These are phyloP conservation scores for Capsicum pubescens DNA, from an alignment of 257 asterid genomes.

Conservation along the genomic window DNA sequence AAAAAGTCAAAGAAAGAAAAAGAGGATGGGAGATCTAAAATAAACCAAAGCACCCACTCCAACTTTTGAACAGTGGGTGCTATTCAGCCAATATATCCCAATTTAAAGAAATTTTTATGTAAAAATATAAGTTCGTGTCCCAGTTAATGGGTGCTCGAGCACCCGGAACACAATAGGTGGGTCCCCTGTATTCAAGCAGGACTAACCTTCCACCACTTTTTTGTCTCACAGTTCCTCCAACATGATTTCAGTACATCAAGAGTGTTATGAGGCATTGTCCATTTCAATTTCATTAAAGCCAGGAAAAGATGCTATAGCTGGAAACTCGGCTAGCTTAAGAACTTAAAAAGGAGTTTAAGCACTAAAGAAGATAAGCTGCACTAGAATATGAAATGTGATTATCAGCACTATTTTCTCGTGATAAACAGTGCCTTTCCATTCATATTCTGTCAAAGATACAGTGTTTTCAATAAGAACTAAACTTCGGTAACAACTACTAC, in stretches of 20 bases:
- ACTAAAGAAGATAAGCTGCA: conserved; percentile 12
- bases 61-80: too few relatives aligned
- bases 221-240: not conserved
- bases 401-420: conserved; percentile 4
- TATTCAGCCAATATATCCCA: too few relatives aligned
- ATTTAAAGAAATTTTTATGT: too few relatives aligned
- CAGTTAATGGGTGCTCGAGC: too few relatives aligned
- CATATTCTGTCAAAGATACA: not conserved
- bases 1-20: too few relatives aligned
- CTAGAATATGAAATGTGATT: conserved; percentile 14
- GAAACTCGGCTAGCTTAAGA: not conserved
- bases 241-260: not conserved
- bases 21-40: too few relatives aligned
- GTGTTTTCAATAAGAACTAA: not conserved
- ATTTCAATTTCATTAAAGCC: not conserved
- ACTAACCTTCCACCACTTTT: not conserved
- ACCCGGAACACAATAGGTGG: too few relatives aligned
- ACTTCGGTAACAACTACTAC: not conserved
- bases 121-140: too few relatives aligned
- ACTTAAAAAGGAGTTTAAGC: not conserved
- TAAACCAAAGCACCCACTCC: too few relatives aligned
- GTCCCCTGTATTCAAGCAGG: not conserved
- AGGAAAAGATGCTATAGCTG: not conserved
- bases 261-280: not conserved
- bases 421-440: not conserved